Evolutionary conservation across 2,329 filamentous ascomycete genomes (phyloP).

Genomic region (Alternaria panax): DNA sequence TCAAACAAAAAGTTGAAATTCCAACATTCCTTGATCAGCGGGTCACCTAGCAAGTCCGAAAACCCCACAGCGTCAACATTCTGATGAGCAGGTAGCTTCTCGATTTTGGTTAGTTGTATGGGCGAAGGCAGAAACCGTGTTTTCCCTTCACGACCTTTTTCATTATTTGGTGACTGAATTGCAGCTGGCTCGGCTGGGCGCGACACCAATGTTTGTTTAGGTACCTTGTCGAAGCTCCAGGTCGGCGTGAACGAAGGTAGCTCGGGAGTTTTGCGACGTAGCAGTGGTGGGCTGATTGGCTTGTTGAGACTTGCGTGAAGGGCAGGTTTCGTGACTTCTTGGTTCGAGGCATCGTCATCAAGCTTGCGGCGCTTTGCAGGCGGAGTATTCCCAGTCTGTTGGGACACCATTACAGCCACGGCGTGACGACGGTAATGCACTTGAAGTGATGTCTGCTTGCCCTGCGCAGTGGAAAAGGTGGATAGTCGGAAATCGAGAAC

Average conservation of each 20-base stretch:
- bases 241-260: slow-evolving; percentile 6
- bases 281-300: slow-evolving; percentile 42
- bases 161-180: background rate
- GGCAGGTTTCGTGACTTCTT: slow-evolving; percentile 7
- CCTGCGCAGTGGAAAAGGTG: background rate
- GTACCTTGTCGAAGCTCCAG: slow-evolving; percentile 28
- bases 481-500: background rate
- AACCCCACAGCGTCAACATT: slow-evolving; percentile 74
- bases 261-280: slow-evolving; percentile 19
- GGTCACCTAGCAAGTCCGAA: slow-evolving; percentile 74
- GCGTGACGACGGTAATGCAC: background rate
- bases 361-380: slow-evolving; percentile 41
- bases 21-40: slow-evolving; percentile 75
- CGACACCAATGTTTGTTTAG: slow-evolving; percentile 15
- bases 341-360: slow-evolving; percentile 8
- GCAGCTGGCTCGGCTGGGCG: background rate
- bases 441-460: background rate
- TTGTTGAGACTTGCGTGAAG: slow-evolving; percentile 22
- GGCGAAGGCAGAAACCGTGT: slow-evolving; percentile 63
- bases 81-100: slow-evolving; percentile 64
- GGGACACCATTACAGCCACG: slow-evolving; percentile 14
- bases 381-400: slow-evolving; percentile 12
- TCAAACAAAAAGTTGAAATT: slow-evolving; percentile 74
- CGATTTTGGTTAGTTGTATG: slow-evolving; percentile 74
- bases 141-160: background rate